Conservation (phyloP, 2,329 filamentous ascomycete genomes). For the Aaosphaeria arxii region DNA sequence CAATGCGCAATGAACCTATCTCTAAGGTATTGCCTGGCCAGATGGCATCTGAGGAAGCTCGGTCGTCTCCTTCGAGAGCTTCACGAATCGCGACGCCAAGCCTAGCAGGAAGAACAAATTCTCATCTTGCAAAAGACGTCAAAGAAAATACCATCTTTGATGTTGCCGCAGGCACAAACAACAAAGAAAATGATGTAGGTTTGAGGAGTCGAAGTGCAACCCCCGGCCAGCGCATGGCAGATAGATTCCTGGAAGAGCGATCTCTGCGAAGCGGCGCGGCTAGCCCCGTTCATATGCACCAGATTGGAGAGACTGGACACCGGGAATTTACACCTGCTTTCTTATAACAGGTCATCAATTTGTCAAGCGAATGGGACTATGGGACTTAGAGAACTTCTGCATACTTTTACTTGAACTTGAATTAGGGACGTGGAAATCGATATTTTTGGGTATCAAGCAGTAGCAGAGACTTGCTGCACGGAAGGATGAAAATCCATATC, state of each 20-base stretch:
- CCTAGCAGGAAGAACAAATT: not conserved
- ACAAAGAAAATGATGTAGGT: too few species aligned
- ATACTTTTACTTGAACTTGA: too few species aligned
- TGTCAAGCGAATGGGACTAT: too few species aligned
- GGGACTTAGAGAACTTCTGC: too few species aligned
- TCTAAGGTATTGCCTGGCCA: conserved; percentile 4
- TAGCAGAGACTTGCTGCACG: too few species aligned
- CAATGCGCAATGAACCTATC: too few species aligned
- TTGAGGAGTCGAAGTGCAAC: conserved; percentile 8
- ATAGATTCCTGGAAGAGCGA: conserved; percentile 25
- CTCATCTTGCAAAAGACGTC: not conserved
- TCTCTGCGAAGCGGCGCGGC: conserved; percentile 8
- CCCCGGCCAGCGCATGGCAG: conserved; percentile 30
- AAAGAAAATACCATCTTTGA: not conserved
- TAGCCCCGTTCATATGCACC: not conserved
- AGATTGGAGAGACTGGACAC: not conserved
- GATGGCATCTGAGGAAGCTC: not conserved
- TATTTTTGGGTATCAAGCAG: too few species aligned
- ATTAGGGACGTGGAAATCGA: too few species aligned
- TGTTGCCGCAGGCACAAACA: conserved; percentile 7
- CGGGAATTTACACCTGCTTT: not conserved
- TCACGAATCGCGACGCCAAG: too few species aligned
- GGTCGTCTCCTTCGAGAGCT: not conserved
- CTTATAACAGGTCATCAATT: not conserved
- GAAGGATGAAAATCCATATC: too few species aligned